These are phyloP conservation scores for Xylaria multiplex DNA, from an alignment of 2,329 filamentous ascomycete species.

Conservation along the genomic window DNA sequence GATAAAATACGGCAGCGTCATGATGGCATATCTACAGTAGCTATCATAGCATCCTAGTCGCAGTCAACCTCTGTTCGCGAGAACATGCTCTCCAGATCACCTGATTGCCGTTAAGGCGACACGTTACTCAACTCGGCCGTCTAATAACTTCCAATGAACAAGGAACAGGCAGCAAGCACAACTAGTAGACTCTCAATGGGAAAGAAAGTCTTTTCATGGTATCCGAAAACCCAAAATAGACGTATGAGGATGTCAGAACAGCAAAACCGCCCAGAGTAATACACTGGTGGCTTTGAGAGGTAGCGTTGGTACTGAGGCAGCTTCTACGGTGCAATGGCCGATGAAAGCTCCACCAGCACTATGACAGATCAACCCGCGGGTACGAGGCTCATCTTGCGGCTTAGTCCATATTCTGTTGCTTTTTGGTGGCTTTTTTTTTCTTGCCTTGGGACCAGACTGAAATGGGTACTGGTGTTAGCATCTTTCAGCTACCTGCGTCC, in stretches of 20 bases:
- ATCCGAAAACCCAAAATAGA: slow-evolving; percentile 37
- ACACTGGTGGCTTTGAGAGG: slow-evolving; percentile 30
- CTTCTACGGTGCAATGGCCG: neutral
- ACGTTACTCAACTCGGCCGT: neutral
- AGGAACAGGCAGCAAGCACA: neutral
- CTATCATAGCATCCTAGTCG: neutral
- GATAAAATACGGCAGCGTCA: neutral
- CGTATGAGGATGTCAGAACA: slow-evolving; percentile 18
- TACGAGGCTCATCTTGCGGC: neutral
- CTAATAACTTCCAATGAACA: neutral
- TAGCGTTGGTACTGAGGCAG: slow-evolving; percentile 29
- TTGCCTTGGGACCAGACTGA: neutral
- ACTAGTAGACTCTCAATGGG: neutral
- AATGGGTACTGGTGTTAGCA: neutral
- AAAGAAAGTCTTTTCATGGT: neutral
- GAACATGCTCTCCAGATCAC: neutral
- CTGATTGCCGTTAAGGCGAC: neutral
- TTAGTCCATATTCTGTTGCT: neutral
- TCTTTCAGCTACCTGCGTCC: slow-evolving; percentile 7
- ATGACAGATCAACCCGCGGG: slow-evolving; percentile 5
- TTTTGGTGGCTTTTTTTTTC: neutral
- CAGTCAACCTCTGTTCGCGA: neutral
- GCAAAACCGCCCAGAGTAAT: slow-evolving; percentile 15
- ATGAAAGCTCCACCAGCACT: neutral
- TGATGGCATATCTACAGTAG: neutral